Evolutionary conservation across 768 basidiomycete genomes (phyloP).

Genomic region (Xerocomellus amylosporus): DNA sequence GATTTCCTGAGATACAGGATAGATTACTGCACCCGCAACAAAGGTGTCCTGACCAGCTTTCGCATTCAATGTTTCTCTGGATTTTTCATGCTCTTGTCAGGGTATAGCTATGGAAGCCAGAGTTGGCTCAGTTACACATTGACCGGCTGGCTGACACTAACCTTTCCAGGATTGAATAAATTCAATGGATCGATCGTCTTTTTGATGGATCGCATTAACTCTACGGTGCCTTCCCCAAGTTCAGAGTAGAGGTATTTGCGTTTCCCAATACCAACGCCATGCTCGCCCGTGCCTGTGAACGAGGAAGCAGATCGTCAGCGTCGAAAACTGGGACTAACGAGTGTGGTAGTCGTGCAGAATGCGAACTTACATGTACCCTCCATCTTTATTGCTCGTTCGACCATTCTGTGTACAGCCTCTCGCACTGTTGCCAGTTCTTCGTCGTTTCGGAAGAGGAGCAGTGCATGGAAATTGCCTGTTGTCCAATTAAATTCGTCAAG

Average conservation of each 20-base stretch:
- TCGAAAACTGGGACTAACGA: background rate
- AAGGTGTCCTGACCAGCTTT: background rate
- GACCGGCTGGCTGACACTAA: slow-evolving; percentile 17
- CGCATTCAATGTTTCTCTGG: background rate
- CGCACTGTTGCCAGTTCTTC: slow-evolving; percentile 46
- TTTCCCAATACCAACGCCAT: slow-evolving; percentile 87
- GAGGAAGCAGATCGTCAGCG: background rate
- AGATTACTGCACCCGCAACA: too few relatives aligned
- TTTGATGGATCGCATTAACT: slow-evolving; percentile 83
- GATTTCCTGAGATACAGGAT: background rate
- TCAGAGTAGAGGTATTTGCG: slow-evolving; percentile 77
- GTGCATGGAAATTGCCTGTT: slow-evolving; percentile 48
- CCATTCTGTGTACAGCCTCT: slow-evolving; percentile 57
- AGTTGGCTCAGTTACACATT: background rate
- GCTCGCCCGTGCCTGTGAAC: slow-evolving; percentile 67
- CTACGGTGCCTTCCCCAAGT: slow-evolving; percentile 78
- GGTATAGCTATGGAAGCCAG: slow-evolving; percentile 15
- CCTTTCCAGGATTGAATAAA: slow-evolving; percentile 86
- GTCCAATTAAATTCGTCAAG: background rate
- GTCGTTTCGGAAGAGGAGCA: slow-evolving; percentile 57
- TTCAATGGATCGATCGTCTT: slow-evolving; percentile 67
- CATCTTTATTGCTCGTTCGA: slow-evolving; percentile 61
- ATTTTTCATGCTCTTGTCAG: slow-evolving; percentile 24
- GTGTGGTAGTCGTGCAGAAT: background rate
- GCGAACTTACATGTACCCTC: slow-evolving; percentile 65